phyloP scores from a whole-genome alignment of 306 rosid species.

The Phaseolus lunatus region DNA sequence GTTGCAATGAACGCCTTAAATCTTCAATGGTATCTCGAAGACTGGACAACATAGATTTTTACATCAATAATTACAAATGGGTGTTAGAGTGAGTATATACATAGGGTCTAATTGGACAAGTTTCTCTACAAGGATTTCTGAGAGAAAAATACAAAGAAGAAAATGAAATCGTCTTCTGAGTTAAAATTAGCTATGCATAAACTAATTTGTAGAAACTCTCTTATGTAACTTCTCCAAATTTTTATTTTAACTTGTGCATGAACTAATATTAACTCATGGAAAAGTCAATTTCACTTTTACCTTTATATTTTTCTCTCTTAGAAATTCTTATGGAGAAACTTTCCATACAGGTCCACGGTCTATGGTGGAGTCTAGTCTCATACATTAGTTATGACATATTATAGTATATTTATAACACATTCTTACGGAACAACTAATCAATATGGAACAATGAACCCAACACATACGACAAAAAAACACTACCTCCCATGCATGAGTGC shows the following conservation, averaged over 20 bases:
- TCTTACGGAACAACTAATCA: constrained; percentile 10
- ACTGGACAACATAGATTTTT: constrained; percentile 53
- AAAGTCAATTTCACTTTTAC: no score
- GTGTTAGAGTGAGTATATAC: background rate
- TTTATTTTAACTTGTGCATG: no score
- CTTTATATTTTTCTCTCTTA: no score
- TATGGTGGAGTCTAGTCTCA: background rate
- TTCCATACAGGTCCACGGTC: no score
- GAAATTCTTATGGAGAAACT: no score
- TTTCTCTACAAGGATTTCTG: no score
- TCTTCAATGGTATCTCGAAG: constrained; percentile 96
- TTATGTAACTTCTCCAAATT: no score
- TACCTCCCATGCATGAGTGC: background rate
- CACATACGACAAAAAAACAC: background rate
- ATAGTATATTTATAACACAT: constrained; percentile 26
- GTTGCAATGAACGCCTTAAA: constrained; percentile 77
- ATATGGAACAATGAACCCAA: constrained; percentile 18
- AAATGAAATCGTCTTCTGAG: no score
- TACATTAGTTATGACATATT: background rate
- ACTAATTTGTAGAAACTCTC: no score
- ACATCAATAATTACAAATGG: constrained; percentile 35
- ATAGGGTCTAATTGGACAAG: background rate
- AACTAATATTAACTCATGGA: no score
- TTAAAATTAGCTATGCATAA: no score
- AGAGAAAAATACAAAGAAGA: no score